Evolutionary conservation across 805 yeast genomes (phyloP), one percentile per base, ranked within the genome.

Genomic region (Priceomyces fermenticarens): DNA sequence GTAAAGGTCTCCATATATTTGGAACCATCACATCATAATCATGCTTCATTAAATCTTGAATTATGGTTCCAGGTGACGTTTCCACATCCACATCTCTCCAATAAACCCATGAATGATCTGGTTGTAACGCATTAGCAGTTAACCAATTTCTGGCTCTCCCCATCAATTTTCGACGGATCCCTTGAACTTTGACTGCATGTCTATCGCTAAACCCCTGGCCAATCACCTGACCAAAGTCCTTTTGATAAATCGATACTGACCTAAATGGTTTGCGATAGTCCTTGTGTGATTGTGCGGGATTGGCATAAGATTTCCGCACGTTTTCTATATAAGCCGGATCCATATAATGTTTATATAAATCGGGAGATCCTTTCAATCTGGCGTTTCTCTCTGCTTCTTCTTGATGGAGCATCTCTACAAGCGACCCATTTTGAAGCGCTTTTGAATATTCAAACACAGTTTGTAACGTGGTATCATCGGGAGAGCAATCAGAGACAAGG

Each of bases 1-100:
- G 99, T 46, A 93, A 72, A 2, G 98, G 99, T 53, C 99, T 76
- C 99, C 99, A 93, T 27, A 93, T 97, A 56, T 93, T 88, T 23
- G 88, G 95, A 30, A 84, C 82, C 60, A 86, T 72, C 11, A 86
- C 85, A 55, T 86, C 95, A 55, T 73, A 82, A 48, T 77, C 75
- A 41, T 63, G 68, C 47, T 75, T 73, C 91, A 86, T 85, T 63
- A 86, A 67, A 54, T 77, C 82, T 60, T 86, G 81, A 45, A 86
- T 77, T 36, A 86, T 83, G 32, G 82, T 72, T 4, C 88, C 88
- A 0, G 91, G 90, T 49, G 86, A 80, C n/a, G 85, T 72, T 55
- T 86, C 95, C 38, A 86, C 81, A 55, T 86, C 95, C 1, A 80
- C 93, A 60, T 86, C 95, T 67, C 95, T 73, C 95, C 95, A 86